A percentile compares a stretch with the other conserved stretches of the same genome.
Evolutionary conservation across 106 monocot species (phyloP).

Genomic region (Allium cepa): DNA sequence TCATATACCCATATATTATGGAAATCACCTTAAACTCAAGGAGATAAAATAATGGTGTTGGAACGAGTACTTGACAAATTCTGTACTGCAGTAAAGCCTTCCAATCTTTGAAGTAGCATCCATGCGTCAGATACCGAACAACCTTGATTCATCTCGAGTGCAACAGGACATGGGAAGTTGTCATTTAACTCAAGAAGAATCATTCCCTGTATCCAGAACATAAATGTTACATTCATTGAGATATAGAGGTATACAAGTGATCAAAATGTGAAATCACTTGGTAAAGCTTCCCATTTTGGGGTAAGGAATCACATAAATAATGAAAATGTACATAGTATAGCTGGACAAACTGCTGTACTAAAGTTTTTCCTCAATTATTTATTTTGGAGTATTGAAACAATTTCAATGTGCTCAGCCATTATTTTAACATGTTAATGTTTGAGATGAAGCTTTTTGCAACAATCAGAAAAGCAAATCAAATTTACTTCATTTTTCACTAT

Average conservation of each 20-base stretch:
- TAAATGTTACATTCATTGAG: background rate
- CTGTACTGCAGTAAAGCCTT: slow-evolving; percentile 15
- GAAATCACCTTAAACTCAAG: slow-evolving; percentile 8
- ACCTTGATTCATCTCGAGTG: slow-evolving; percentile 56
- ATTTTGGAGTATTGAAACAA: too few relatives aligned
- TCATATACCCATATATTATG: too few relatives aligned
- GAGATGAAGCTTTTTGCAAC: too few relatives aligned
- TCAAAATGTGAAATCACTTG: too few relatives aligned
- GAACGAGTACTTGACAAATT: background rate
- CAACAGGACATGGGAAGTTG: slow-evolving; percentile 37
- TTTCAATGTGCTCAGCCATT: too few relatives aligned
- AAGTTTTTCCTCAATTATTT: too few relatives aligned
- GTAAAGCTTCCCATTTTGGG: too few relatives aligned
- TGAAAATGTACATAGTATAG: too few relatives aligned
- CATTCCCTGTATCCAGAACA: slow-evolving; percentile 32
- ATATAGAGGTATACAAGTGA: too few relatives aligned
- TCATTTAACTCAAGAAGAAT: slow-evolving; percentile 52
- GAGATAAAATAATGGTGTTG: slow-evolving; percentile 22
- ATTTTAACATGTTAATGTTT: too few relatives aligned
- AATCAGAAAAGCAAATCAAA: background rate
- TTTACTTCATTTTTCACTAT: background rate
- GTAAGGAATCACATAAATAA: too few relatives aligned
- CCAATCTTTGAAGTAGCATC: slow-evolving; percentile 57
- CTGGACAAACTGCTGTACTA: too few relatives aligned
- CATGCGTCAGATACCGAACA: slow-evolving; percentile 47